These are phyloP conservation scores for Claviceps arundinis DNA, from an alignment of 2,329 filamentous ascomycete genomes.

Conservation along the genomic window DNA sequence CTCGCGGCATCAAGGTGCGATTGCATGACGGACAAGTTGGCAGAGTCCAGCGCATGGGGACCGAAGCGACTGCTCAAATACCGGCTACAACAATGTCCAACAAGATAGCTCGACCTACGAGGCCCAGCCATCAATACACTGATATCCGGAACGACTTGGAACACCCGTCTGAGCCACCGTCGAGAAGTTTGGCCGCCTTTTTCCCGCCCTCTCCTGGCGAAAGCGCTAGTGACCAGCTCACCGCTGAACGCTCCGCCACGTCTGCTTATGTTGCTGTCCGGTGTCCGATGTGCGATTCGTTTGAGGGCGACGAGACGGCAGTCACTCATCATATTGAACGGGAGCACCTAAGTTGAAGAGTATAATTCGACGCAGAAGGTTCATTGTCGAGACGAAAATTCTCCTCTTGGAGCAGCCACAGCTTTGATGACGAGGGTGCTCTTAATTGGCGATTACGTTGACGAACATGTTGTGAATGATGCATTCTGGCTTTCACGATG, in stretches of 20 bases:
- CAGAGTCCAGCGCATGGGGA: conserved; percentile 53
- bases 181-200: conserved; percentile 31
- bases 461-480: too few species aligned
- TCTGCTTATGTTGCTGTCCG: conserved; percentile 13
- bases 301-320: conserved; percentile 55
- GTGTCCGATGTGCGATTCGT: conserved; percentile 54
- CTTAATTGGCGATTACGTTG: too few species aligned
- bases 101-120: conserved; percentile 7
- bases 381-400: not conserved
- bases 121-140: conserved; percentile 20
- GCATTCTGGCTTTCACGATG: too few species aligned
- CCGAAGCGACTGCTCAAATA: conserved; percentile 6
- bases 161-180: conserved; percentile 20
- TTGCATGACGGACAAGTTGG: conserved; percentile 59
- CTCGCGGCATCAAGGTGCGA: conserved; percentile 67
- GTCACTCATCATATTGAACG: conserved; percentile 51
- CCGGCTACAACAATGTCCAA: conserved; percentile 1
- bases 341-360: conserved; percentile 15
- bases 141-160: conserved; percentile 23
- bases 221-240: conserved; percentile 7
- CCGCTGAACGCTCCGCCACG: not conserved
- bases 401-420: not conserved
- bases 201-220: conserved; percentile 28
- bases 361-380: not conserved
- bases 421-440: not conserved